Conservation (phyloP, 164 flowering plant genomes). For the Magnolia changhungtana region DNA sequence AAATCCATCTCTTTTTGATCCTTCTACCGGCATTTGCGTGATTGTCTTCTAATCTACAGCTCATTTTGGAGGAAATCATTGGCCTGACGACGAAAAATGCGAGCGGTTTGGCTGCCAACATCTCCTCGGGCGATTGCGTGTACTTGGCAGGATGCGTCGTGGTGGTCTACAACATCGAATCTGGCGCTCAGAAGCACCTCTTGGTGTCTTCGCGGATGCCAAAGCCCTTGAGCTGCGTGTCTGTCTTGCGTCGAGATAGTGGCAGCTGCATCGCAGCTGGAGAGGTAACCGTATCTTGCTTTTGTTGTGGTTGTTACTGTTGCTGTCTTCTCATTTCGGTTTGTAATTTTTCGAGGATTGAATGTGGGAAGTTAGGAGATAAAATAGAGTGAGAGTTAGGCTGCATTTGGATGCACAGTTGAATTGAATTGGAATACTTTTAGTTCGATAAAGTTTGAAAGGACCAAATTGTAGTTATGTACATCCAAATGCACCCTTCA, state of each 20-base stretch:
- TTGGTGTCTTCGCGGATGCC: conserved; percentile 53
- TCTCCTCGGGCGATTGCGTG: conserved; percentile 34
- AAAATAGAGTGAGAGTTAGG: not conserved
- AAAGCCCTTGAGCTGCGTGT: conserved; percentile 63
- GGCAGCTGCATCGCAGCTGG: conserved; percentile 52
- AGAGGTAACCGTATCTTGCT: conserved; percentile 36
- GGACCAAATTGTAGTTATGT: not conserved
- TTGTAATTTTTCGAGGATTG: not conserved
- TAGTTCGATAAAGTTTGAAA: not conserved
- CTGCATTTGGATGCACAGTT: too few relatives aligned
- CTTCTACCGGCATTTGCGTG: not conserved
- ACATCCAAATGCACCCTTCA: not conserved
- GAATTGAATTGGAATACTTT: too few relatives aligned
- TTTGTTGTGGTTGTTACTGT: not conserved
- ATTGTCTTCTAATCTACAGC: conserved; percentile 27
- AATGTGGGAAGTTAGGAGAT: not conserved
- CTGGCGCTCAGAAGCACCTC: conserved; percentile 50
- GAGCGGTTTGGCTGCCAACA: conserved; percentile 59
- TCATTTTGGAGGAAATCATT: conserved; percentile 54
- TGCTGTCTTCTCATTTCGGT: not conserved
- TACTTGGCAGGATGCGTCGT: conserved; percentile 70
- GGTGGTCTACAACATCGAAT: conserved; percentile 53
- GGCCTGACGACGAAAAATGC: conserved; percentile 55
- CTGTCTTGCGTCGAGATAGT: conserved; percentile 41
- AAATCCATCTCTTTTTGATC: not conserved